phyloP scores from a whole-genome alignment of 305 asterid genomes.

The Salvia sclarea region DNA sequence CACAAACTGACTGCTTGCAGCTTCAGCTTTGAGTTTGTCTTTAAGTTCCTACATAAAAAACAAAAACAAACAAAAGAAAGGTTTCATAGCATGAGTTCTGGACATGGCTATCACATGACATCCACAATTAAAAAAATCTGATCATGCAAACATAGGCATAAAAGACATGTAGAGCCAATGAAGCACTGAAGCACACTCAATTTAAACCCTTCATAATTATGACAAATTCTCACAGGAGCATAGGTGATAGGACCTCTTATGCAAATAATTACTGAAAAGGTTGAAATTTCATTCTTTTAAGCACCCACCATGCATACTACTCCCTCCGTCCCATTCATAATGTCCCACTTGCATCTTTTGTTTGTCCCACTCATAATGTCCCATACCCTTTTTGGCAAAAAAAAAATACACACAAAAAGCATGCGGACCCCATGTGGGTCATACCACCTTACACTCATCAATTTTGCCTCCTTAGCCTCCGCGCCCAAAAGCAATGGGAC shows the following conservation, averaged over 20 bases:
- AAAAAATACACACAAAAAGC: neutral
- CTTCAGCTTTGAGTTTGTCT: constrained; percentile 79
- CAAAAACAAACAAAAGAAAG: too few relatives aligned
- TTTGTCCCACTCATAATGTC: too few relatives aligned
- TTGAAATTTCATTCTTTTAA: neutral
- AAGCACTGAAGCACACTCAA: neutral
- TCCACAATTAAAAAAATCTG: constrained; percentile 1
- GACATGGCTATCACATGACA: neutral
- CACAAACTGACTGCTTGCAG: constrained; percentile 47
- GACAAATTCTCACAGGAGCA: neutral
- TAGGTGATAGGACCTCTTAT: neutral
- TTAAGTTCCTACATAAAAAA: constrained; percentile 57
- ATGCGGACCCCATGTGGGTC: too few relatives aligned
- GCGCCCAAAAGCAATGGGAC: too few relatives aligned
- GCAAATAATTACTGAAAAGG: neutral
- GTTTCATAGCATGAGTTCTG: constrained; percentile 12
- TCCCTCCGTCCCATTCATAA: too few relatives aligned
- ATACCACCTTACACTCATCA: too few relatives aligned
- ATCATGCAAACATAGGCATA: constrained; percentile 9
- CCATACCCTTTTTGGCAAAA: too few relatives aligned
- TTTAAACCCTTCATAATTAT: neutral
- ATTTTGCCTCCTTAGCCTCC: too few relatives aligned
- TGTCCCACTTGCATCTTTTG: too few relatives aligned
- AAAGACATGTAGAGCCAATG: constrained; percentile 1
- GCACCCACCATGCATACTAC: neutral